Base-by-base conservation (phyloP, 140 eudicot species). In the Erigeron philadelphicus region DNA sequence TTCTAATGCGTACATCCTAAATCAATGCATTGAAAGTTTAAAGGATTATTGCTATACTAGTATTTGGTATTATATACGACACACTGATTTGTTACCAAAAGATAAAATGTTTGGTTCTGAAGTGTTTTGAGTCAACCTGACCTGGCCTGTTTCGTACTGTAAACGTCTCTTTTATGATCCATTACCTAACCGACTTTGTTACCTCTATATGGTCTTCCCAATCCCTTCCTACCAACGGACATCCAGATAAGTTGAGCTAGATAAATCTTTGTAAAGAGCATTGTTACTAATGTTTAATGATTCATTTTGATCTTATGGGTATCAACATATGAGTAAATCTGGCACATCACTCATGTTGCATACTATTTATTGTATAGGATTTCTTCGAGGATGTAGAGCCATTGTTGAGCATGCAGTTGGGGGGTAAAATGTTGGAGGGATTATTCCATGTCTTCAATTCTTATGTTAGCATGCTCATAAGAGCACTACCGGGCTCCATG, bases 381-480 rank as follows among this genome's bases (percentile, higher is more conserved):
- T 93, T 93, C 80, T 89, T 93, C 64, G 96, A 89, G 84, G 98
- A 93, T 74, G 98, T 93, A 31, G 98, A 87, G 56, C 98, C 98
- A 53, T 82, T 93, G n/a, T 75, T 89, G 65, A 93, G 89, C 73
- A 89, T 93, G 98, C 98, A 93, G 76, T 73, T 93, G 70, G 98
- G 98, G 35, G 93, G 96, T 31, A 89, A 84, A 87, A 83, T 93
- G 74, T 62, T 93, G 84, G 98, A 93, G 76, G 96, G 96, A 59
- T 79, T 93, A 61, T 93, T 81, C 79, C 88, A 89, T 46, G 94
- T 89, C 41, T 93, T 86, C 58, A 85, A 75, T 72, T 83, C 94
- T 42, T 93, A 93, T 42, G 81, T 93, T 43, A 83, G 73, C 83
- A 78, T 85, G 87, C 90, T 93, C 63, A 87, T 93, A 71, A 81